phyloP scores from a whole-genome alignment of 1,284 basidiomycete genomes.

The Violaceomyces palustris region DNA sequence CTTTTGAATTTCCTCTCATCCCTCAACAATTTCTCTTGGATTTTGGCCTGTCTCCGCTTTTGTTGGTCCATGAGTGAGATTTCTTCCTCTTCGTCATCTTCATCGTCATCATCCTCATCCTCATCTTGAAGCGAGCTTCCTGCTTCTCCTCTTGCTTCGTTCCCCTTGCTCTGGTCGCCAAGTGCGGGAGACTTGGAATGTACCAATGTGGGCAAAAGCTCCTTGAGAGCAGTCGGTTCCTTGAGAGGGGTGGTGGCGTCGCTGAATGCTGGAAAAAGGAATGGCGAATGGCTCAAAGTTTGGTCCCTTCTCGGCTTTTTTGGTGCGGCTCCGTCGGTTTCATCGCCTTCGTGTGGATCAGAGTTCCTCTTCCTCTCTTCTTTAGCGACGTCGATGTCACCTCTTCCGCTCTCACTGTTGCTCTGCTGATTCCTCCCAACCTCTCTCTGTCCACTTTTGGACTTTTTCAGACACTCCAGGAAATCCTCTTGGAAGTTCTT shows the following conservation, averaged over 20 bases:
- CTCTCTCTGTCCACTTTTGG: not conserved
- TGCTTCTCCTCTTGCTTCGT: conserved; percentile 9
- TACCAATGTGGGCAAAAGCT: no score
- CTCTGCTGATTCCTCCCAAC: not conserved
- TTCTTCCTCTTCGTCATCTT: conserved; percentile 5
- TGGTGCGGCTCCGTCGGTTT: conserved; percentile 12
- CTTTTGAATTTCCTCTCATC: conserved; percentile 1
- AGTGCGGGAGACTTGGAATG: not conserved
- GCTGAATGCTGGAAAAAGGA: no score
- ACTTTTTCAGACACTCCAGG: conserved; percentile 1
- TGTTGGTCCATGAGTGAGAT: not conserved
- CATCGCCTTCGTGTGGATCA: not conserved
- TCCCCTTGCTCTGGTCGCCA: not conserved
- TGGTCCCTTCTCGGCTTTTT: no score
- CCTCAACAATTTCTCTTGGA: conserved; percentile 2
- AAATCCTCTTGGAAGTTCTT: conserved; percentile 4
- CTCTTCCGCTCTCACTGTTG: no score
- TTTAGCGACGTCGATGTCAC: conserved; percentile 2
- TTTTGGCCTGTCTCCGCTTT: not conserved
- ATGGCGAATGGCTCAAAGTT: not conserved
- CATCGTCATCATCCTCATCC: conserved; percentile 26
- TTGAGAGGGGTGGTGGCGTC: no score
- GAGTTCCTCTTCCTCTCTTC: not conserved
- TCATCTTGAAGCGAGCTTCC: conserved; percentile 22
- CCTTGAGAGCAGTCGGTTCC: not conserved